Conservation (phyloP, 331 rosid species). For the Acacia pycnantha region DNA sequence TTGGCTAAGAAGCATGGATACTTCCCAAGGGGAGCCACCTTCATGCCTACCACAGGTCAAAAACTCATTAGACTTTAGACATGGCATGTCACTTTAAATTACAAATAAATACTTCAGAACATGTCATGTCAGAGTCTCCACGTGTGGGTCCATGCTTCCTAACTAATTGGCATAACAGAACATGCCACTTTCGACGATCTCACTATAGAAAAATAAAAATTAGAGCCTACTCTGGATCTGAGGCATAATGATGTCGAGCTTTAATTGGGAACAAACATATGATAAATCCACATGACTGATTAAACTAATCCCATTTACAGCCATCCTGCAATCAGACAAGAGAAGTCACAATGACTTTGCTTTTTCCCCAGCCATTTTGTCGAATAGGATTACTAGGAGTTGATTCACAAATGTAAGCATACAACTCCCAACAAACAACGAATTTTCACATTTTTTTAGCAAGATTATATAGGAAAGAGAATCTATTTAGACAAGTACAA, state of each 20-base stretch:
- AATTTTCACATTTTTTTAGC: slow-evolving; percentile 4
- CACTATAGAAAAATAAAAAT: not conserved
- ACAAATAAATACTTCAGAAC: not conserved
- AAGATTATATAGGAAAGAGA: not conserved
- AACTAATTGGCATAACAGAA: slow-evolving; percentile 28
- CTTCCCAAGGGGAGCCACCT: too few relatives aligned
- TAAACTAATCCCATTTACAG: slow-evolving; percentile 20
- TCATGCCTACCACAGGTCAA: not conserved
- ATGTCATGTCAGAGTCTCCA: too few relatives aligned
- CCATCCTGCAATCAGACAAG: not conserved
- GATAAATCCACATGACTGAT: slow-evolving; percentile 11
- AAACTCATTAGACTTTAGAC: not conserved
- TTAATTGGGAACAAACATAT: slow-evolving; percentile 9
- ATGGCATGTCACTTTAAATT: not conserved
- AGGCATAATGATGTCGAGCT: slow-evolving; percentile 9
- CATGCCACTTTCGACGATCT: slow-evolving; percentile 22
- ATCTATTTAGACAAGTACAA: not conserved
- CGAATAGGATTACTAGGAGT: slow-evolving; percentile 6
- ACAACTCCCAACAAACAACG: not conserved
- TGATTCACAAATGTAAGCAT: not conserved
- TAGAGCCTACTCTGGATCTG: slow-evolving; percentile 1
- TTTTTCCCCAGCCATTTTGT: not conserved
- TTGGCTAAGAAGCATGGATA: slow-evolving; percentile 22
- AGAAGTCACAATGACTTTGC: not conserved
- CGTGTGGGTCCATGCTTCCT: not conserved